Conservation (phyloP, 2,329 filamentous ascomycete genomes). For the Xylaria sp. region DNA sequence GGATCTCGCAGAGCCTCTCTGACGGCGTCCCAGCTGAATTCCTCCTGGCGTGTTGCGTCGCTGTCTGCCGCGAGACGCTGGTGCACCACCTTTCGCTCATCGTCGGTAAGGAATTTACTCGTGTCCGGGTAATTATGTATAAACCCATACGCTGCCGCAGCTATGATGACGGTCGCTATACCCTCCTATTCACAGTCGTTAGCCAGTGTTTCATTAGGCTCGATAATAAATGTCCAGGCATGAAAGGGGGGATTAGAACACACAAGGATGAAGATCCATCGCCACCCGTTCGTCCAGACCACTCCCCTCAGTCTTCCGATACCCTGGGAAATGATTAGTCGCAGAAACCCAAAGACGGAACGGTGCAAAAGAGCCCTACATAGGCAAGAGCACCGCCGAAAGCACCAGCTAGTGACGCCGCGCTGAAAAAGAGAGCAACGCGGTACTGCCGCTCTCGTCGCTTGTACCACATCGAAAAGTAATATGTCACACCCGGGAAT, state of each 20-base stretch:
- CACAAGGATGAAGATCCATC: slow-evolving; percentile 66
- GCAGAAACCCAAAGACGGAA: neutral
- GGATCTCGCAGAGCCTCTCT: slow-evolving; percentile 66
- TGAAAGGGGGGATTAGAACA: slow-evolving; percentile 17
- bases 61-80: slow-evolving; percentile 69
- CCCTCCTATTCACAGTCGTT: slow-evolving; percentile 57
- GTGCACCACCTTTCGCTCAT: slow-evolving; percentile 63
- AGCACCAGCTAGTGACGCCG: slow-evolving; percentile 59
- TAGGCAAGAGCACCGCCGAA: slow-evolving; percentile 64
- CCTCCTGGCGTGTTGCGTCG: slow-evolving; percentile 71
- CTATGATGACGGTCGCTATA: slow-evolving; percentile 59
- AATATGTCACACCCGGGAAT: slow-evolving; percentile 51
- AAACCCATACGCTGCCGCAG: slow-evolving; percentile 59
- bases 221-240: too few species aligned
- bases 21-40: slow-evolving; percentile 72
- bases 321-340: slow-evolving; percentile 44
- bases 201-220: slow-evolving; percentile 44
- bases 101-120: slow-evolving; percentile 60
- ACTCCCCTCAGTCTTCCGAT: slow-evolving; percentile 60
- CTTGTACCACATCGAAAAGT: slow-evolving; percentile 60
- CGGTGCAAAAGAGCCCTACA: slow-evolving; percentile 41
- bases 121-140: slow-evolving; percentile 70
- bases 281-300: slow-evolving; percentile 59
- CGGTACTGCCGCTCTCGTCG: slow-evolving; percentile 59
- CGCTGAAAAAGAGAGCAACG: slow-evolving; percentile 62